phyloP scores from a whole-genome alignment of 805 yeast genomes.

The Ogataea zsoltii region DNA sequence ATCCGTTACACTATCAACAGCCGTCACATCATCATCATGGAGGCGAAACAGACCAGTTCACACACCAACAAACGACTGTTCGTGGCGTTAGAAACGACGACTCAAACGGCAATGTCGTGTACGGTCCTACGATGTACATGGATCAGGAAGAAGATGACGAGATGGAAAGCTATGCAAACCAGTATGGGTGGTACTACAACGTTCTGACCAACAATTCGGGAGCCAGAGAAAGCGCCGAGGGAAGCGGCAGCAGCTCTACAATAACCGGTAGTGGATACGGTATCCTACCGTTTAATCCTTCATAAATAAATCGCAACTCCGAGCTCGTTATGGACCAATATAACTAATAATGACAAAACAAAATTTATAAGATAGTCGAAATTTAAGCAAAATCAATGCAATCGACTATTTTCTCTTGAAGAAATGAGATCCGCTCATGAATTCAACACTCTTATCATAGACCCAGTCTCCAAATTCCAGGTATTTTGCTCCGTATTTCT shows the following conservation, averaged over 20 bases:
- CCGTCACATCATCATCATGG: slow-evolving; percentile 17
- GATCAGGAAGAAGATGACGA: slow-evolving; percentile 36
- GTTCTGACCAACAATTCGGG: slow-evolving; percentile 26
- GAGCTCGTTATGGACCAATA: not conserved
- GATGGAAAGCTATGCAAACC: slow-evolving; percentile 32
- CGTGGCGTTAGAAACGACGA: slow-evolving; percentile 6
- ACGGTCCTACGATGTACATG: slow-evolving; percentile 5
- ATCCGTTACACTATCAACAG: slow-evolving; percentile 46
- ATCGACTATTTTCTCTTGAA: slow-evolving; percentile 55
- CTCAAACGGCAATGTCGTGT: not conserved
- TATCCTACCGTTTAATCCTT: slow-evolving; percentile 36
- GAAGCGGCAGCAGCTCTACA: slow-evolving; percentile 8
- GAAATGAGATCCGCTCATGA: slow-evolving; percentile 70
- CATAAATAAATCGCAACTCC: slow-evolving; percentile 14
- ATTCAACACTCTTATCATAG: slow-evolving; percentile 69
- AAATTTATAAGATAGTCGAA: slow-evolving; percentile 8
- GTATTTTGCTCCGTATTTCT: slow-evolving; percentile 60
- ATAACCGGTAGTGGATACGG: slow-evolving; percentile 21
- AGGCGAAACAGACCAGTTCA: slow-evolving; percentile 2
- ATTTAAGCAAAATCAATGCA: not conserved
- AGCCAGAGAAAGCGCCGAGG: slow-evolving; percentile 5
- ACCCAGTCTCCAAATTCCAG: slow-evolving; percentile 83
- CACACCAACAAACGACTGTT: not conserved
- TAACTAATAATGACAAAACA: not conserved
- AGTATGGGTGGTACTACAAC: slow-evolving; percentile 37